A percentile compares a stretch with the other conserved stretches of the same genome.
These are phyloP conservation scores for Mycosphaerella arachidis DNA, from an alignment of 2,329 filamentous ascomycete genomes.

Conservation along the genomic window DNA sequence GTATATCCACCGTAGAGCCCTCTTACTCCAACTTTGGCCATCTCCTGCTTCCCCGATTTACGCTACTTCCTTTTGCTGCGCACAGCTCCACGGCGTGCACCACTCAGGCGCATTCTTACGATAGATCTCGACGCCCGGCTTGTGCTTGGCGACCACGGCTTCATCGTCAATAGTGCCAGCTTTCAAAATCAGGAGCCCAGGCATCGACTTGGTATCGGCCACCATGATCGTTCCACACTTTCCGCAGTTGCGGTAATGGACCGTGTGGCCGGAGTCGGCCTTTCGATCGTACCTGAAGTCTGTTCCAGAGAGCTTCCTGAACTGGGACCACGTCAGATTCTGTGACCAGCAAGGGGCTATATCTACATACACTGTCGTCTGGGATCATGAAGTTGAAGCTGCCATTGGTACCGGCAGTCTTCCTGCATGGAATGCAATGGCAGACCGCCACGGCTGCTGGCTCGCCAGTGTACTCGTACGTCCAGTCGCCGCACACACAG, in stretches of 20 bases:
- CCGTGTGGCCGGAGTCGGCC: constrained; percentile 31
- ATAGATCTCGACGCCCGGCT: constrained; percentile 30
- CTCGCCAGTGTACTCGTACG: constrained; percentile 33
- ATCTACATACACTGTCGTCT: constrained; percentile 20
- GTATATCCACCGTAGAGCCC: neutral
- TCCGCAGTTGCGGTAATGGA: constrained; percentile 30
- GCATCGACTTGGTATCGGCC: constrained; percentile 24
- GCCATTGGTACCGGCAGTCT: constrained; percentile 30
- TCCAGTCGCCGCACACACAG: constrained; percentile 34
- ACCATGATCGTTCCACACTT: constrained; percentile 30
- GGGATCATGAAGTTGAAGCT: constrained; percentile 29
- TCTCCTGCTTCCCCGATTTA: neutral
- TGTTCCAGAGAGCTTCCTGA: constrained; percentile 28
- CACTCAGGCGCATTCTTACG: constrained; percentile 29
- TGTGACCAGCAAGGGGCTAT: neutral
- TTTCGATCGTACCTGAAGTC: constrained; percentile 23
- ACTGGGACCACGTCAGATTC: constrained; percentile 16
- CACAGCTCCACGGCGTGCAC: constrained; percentile 22
- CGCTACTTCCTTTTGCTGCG: constrained; percentile 24
- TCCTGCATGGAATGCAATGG: constrained; percentile 32
- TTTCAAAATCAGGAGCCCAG: constrained; percentile 29
- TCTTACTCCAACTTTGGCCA: neutral
- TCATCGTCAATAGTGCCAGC: constrained; percentile 32
- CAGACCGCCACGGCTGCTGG: constrained; percentile 28
- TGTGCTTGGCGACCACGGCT: constrained; percentile 18